These are phyloP conservation scores for Suillus subalutaceus DNA, from an alignment of 768 basidiomycete species.

Conservation along the genomic window DNA sequence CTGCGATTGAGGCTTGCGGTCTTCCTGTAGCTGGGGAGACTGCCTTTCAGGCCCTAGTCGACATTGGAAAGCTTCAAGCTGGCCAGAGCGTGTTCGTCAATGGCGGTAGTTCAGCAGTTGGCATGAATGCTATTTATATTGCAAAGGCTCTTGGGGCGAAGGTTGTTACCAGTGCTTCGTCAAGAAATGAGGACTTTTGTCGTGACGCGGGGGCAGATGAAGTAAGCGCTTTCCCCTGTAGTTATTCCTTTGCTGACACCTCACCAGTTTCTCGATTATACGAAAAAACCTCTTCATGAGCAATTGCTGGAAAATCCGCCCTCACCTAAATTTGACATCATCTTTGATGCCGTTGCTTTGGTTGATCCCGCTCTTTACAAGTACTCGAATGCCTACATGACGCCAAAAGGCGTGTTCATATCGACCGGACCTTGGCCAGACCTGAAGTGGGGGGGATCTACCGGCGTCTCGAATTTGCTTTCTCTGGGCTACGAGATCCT, in stretches of 20 bases:
- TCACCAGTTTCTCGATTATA: constrained; percentile 63
- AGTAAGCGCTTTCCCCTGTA: constrained; percentile 36
- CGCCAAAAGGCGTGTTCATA: constrained; percentile 53
- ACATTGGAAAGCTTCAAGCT: constrained; percentile 50
- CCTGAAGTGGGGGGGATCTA: constrained; percentile 31
- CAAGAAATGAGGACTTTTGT: constrained; percentile 60
- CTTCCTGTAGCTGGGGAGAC: constrained; percentile 61
- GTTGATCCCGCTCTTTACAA: constrained; percentile 52
- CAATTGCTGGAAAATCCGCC: constrained; percentile 49
- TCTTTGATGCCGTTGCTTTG: constrained; percentile 62
- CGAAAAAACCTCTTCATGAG: constrained; percentile 48
- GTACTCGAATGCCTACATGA: constrained; percentile 53
- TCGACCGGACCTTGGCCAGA: constrained; percentile 52
- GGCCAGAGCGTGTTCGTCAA: constrained; percentile 69
- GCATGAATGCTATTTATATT: constrained; percentile 71
- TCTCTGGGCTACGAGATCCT: constrained; percentile 32
- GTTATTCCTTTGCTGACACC: neutral
- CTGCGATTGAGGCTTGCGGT: constrained; percentile 61
- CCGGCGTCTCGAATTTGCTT: constrained; percentile 23
- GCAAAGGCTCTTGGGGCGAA: constrained; percentile 65
- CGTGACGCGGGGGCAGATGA: constrained; percentile 66
- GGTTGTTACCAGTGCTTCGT: constrained; percentile 63
- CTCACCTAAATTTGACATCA: constrained; percentile 53
- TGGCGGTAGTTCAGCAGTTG: constrained; percentile 71
- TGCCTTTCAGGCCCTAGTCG: constrained; percentile 57